phyloP scores from a whole-genome alignment of 495 filamentous ascomycete genomes.

The Xylaria castorea region DNA sequence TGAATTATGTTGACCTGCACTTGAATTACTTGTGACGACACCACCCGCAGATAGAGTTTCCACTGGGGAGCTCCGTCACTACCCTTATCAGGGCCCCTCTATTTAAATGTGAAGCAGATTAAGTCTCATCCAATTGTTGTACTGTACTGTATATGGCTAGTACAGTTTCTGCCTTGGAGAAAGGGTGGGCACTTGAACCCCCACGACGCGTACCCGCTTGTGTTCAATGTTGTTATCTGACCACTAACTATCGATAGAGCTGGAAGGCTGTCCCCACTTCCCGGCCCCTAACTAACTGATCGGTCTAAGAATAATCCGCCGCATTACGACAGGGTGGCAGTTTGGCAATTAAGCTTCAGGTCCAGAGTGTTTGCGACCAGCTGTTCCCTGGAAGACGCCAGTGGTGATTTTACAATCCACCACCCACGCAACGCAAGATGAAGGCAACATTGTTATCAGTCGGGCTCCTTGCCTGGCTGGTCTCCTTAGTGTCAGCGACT shows the following conservation, averaged over 20 bases:
- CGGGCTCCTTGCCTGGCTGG: conserved; percentile 70
- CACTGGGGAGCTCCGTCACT: not conserved
- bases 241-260: not conserved
- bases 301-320: conserved; percentile 26
- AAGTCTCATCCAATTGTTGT: not conserved
- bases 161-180: not conserved
- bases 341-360: conserved; percentile 6
- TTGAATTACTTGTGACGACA: conserved; percentile 22
- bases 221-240: no score
- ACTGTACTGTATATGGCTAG: not conserved
- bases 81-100: not conserved
- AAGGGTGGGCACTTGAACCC: not conserved
- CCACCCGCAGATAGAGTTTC: conserved; percentile 6
- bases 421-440: conserved; percentile 49
- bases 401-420: conserved; percentile 26
- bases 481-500: conserved; percentile 71
- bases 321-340: conserved; percentile 24
- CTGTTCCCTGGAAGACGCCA: conserved; percentile 31
- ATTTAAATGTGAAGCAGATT: not conserved
- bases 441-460: conserved; percentile 54
- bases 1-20: conserved; percentile 12
- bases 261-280: no score
- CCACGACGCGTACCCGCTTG: not conserved
- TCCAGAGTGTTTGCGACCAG: conserved; percentile 35
- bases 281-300: no score